These are phyloP conservation scores for Klebsormidium nitens DNA, from an alignment of 139 green algal species.

Conservation along the genomic window DNA sequence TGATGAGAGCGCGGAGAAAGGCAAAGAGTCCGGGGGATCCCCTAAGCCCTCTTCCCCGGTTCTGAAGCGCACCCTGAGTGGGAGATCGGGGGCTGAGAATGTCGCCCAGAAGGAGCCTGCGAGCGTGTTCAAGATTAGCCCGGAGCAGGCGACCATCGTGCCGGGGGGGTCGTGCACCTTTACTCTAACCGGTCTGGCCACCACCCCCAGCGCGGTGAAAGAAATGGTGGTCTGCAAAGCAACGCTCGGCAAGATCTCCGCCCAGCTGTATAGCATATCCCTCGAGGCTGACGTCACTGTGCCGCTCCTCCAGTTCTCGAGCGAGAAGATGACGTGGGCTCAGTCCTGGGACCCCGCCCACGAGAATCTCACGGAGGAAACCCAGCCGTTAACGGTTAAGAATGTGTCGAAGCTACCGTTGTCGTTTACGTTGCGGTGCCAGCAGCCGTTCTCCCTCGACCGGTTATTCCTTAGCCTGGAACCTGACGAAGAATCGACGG, in stretches of 20 bases:
- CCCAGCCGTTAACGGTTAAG: slow-evolving; percentile 18
- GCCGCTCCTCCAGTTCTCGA: slow-evolving; percentile 62
- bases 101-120: slow-evolving; percentile 37
- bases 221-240: slow-evolving; percentile 52
- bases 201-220: slow-evolving; percentile 18
- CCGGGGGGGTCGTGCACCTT: slow-evolving; percentile 51
- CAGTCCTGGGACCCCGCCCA: no score
- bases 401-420: slow-evolving; percentile 55
- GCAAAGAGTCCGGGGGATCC: no score
- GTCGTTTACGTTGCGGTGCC: slow-evolving; percentile 43
- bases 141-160: slow-evolving; percentile 45
- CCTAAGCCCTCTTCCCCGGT: no score
- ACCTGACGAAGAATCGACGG: slow-evolving; percentile 45
- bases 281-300: slow-evolving; percentile 42
- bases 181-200: slow-evolving; percentile 46
- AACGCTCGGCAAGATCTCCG: slow-evolving; percentile 16
- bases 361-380: no score
- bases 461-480: slow-evolving; percentile 44
- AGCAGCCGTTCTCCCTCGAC: slow-evolving; percentile 59
- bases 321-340: slow-evolving; percentile 48
- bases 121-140: slow-evolving; percentile 53
- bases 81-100: no score
- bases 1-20: no score
- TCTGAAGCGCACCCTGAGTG: not conserved
- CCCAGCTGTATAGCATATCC: slow-evolving; percentile 8